phyloP scores from a whole-genome alignment of 2,329 filamentous ascomycete genomes.

The Emericellopsis cladophorae region DNA sequence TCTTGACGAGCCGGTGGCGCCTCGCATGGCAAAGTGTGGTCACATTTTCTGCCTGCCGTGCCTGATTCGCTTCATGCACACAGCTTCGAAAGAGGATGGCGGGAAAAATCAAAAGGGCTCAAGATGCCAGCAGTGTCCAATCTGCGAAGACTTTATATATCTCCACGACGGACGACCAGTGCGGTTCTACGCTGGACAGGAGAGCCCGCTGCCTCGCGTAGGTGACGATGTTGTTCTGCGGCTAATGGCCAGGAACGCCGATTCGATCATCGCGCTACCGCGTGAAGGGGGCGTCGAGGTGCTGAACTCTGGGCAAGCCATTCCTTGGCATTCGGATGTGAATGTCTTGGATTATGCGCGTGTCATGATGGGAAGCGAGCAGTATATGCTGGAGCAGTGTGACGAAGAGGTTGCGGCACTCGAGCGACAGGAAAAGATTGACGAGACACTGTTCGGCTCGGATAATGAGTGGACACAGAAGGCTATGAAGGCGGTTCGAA shows the following conservation, averaged over 20 bases:
- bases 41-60: conserved; percentile 96
- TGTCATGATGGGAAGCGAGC: conserved; percentile 85
- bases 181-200: conserved; percentile 82
- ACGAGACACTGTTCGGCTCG: conserved; percentile 82
- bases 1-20: conserved; percentile 80
- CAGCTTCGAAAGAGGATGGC: conserved; percentile 57
- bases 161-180: conserved; percentile 83
- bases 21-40: conserved; percentile 92
- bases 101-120: conserved; percentile 52
- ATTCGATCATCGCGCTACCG: conserved; percentile 78
- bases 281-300: conserved; percentile 64
- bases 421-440: conserved; percentile 66
- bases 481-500: conserved; percentile 61
- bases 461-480: conserved; percentile 88
- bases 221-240: conserved; percentile 84
- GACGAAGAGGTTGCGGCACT: conserved; percentile 68
- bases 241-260: conserved; percentile 67
- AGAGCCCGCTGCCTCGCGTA: conserved; percentile 65
- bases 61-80: conserved; percentile 90
- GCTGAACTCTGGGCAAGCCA: conserved; percentile 55
- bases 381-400: conserved; percentile 76
- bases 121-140: conserved; percentile 88
- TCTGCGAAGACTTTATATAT: conserved; percentile 90
- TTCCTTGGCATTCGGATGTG: conserved; percentile 91
- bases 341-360: conserved; percentile 91